These are phyloP conservation scores for Trifolium subterraneum DNA, from an alignment of 306 rosid genomes.

Conservation along the genomic window DNA sequence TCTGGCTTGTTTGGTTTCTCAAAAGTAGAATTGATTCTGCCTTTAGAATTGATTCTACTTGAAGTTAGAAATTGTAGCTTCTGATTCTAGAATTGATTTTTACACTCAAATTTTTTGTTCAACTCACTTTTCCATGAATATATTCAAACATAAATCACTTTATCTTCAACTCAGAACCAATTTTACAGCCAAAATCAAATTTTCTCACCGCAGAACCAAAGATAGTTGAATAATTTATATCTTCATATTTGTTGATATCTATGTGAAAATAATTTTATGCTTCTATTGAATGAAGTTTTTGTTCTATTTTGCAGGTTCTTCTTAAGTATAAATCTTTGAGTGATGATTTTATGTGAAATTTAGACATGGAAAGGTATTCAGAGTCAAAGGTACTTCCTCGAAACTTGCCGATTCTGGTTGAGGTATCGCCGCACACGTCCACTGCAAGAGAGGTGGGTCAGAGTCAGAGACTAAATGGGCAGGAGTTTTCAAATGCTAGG, in stretches of 20 bases:
- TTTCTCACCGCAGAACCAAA: too few species aligned
- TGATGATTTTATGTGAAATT: constrained; percentile 42
- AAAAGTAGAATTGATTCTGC: too few species aligned
- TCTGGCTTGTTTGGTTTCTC: too few species aligned
- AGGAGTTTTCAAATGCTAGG: constrained; percentile 47
- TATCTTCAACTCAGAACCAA: too few species aligned
- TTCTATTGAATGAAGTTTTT: constrained; percentile 24
- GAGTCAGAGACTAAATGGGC: constrained; percentile 45
- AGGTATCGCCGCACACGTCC: constrained; percentile 46
- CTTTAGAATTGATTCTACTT: too few species aligned
- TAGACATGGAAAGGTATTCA: constrained; percentile 78
- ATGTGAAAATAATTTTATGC: constrained; percentile 23
- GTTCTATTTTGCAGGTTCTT: constrained; percentile 61
- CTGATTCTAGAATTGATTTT: too few species aligned
- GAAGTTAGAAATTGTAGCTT: too few species aligned
- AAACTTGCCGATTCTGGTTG: constrained; percentile 56
- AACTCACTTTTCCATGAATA: too few species aligned
- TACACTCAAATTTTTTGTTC: too few species aligned
- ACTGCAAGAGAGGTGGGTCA: constrained; percentile 49
- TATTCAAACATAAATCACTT: too few species aligned
- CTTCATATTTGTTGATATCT: constrained; percentile 36
- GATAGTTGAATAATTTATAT: constrained; percentile 33
- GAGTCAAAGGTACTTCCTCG: constrained; percentile 67
- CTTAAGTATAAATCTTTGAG: constrained; percentile 43
- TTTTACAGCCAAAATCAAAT: too few species aligned